Conservation (phyloP, 495 filamentous ascomycete species). For the Penicillium subrubescens region DNA sequence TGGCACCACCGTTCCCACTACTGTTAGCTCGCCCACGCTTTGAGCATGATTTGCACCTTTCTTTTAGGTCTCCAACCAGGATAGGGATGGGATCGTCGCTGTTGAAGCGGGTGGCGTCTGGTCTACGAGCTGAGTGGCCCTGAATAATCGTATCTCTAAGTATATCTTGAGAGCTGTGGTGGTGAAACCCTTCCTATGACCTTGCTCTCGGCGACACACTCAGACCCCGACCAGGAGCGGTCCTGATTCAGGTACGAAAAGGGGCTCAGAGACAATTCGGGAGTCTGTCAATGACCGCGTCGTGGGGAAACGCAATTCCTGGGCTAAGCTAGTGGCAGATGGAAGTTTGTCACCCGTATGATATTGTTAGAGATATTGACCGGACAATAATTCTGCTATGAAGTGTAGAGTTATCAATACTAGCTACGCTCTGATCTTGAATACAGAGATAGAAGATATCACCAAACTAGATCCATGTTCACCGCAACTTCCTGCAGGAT, state of each 20-base stretch:
- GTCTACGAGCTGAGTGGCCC: background rate
- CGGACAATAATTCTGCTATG: background rate
- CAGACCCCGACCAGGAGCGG: background rate
- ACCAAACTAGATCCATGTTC: background rate
- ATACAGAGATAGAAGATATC: background rate
- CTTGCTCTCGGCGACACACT: constrained; percentile 20
- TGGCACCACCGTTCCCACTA: constrained; percentile 6
- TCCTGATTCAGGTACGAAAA: background rate
- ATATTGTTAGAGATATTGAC: background rate
- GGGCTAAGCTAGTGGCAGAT: background rate
- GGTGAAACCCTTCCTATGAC: constrained; percentile 27
- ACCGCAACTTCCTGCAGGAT: background rate
- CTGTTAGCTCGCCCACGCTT: background rate
- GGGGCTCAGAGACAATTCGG: background rate
- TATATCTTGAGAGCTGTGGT: constrained; percentile 1
- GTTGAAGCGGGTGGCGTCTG: constrained; percentile 1
- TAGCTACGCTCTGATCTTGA: background rate
- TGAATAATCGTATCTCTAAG: background rate
- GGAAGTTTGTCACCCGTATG: background rate
- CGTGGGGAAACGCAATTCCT: background rate
- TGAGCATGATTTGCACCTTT: constrained; percentile 13
- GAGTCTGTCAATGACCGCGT: background rate
- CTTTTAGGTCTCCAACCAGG: constrained; percentile 1
- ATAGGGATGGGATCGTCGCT: constrained; percentile 16
- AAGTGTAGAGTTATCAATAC: background rate